phyloP scores from a whole-genome alignment of 2,329 filamentous ascomycete genomes.

The Alternaria hordeiaustralica region DNA sequence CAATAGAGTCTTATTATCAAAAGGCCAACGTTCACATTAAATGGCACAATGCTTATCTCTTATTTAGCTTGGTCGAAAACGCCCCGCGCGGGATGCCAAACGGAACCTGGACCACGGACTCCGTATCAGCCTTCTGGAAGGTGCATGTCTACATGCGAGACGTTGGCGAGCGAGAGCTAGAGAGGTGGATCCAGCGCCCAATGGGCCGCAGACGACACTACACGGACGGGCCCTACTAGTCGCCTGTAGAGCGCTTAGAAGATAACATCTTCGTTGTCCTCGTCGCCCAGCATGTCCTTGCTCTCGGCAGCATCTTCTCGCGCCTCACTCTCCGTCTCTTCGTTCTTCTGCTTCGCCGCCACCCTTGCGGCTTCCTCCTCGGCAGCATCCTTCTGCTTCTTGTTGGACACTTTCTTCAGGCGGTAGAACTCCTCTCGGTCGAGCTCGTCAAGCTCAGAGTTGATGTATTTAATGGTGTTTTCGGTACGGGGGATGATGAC shows the following conservation, averaged over 20 bases:
- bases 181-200: neutral
- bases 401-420: constrained; percentile 88
- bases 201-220: neutral
- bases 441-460: constrained; percentile 95
- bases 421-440: constrained; percentile 98
- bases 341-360: constrained; percentile 48
- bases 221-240: neutral
- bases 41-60: constrained; percentile 17
- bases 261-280: constrained; percentile 85
- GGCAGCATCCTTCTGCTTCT: constrained; percentile 63
- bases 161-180: neutral
- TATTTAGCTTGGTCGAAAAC: neutral
- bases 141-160: constrained; percentile 3
- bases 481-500: constrained; percentile 98
- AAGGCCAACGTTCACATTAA: constrained; percentile 10
- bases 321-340: constrained; percentile 7
- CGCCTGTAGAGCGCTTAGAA: constrained; percentile 60
- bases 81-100: neutral
- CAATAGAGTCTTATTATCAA: constrained; percentile 16
- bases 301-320: constrained; percentile 51
- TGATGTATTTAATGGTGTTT: constrained; percentile 99
- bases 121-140: neutral
- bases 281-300: constrained; percentile 73
- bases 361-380: constrained; percentile 44
- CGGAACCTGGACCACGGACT: neutral